Evolutionary conservation across 805 yeast species (phyloP).

Genomic region (Candida oleophila): DNA sequence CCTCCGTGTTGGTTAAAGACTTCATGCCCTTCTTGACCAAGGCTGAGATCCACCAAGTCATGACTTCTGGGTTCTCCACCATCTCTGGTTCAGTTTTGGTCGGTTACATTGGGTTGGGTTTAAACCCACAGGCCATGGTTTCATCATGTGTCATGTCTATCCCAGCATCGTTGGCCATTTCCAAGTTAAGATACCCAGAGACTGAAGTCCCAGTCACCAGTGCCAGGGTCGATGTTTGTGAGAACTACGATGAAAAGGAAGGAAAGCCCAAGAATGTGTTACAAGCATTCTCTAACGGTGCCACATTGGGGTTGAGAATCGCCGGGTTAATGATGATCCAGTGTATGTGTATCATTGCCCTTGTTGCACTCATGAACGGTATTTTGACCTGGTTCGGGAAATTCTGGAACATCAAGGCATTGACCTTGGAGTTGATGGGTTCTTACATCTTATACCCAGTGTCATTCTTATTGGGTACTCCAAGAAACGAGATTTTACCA

Average conservation of each 20-base stretch:
- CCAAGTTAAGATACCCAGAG: constrained; percentile 60
- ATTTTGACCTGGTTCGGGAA: constrained; percentile 59
- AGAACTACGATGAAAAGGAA: constrained; percentile 27
- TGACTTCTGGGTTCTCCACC: constrained; percentile 64
- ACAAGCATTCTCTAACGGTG: constrained; percentile 60
- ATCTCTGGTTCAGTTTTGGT: constrained; percentile 65
- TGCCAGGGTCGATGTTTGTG: constrained; percentile 46
- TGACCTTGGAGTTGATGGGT: constrained; percentile 54
- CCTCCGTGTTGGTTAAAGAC: constrained; percentile 59
- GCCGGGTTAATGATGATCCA: constrained; percentile 59
- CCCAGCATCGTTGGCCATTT: constrained; percentile 61
- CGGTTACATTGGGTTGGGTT: constrained; percentile 61
- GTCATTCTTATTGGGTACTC: constrained; percentile 57
- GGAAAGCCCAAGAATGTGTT: constrained; percentile 47
- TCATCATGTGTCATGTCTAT: constrained; percentile 71
- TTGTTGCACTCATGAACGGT: constrained; percentile 56
- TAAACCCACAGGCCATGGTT: constrained; percentile 60
- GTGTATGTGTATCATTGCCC: constrained; percentile 59
- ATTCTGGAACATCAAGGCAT: constrained; percentile 55
- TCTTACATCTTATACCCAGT: constrained; percentile 61
- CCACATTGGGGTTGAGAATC: constrained; percentile 54
- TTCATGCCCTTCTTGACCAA: constrained; percentile 57
- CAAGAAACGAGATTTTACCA: constrained; percentile 48
- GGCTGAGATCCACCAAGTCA: constrained; percentile 61
- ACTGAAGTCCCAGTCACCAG: constrained; percentile 52